phyloP scores from a whole-genome alignment of 2,329 filamentous ascomycete species.

The Helotiales sp. region DNA sequence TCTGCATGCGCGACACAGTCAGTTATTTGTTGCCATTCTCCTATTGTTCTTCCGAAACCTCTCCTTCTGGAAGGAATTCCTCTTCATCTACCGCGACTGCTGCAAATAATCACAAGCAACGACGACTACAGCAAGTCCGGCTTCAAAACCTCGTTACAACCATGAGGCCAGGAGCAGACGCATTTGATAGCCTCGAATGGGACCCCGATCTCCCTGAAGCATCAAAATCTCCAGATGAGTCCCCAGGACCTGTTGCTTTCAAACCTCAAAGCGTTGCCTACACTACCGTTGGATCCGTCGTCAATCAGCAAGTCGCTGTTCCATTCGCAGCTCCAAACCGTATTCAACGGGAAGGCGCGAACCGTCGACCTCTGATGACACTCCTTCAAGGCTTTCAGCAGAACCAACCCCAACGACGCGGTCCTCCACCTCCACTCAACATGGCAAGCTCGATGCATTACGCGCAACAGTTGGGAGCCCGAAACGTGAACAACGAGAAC shows the following conservation, averaged over 20 bases:
- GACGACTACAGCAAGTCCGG: too few species aligned
- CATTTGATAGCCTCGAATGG: conserved; percentile 35
- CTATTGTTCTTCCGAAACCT: too few species aligned
- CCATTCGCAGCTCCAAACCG: conserved; percentile 36
- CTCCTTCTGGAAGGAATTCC: too few species aligned
- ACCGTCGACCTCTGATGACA: conserved; percentile 30
- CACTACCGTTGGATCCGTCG: conserved; percentile 37
- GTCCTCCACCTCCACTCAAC: conserved; percentile 27
- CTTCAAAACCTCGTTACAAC: too few species aligned
- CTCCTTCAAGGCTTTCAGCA: conserved; percentile 21
- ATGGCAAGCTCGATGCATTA: conserved; percentile 34
- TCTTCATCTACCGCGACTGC: too few species aligned
- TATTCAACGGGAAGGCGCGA: conserved; percentile 36
- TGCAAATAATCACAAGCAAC: too few species aligned
- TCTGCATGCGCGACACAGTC: too few species aligned
- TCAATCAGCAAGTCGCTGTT: conserved; percentile 31
- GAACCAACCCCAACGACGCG: conserved; percentile 14
- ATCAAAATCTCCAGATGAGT: conserved; percentile 23
- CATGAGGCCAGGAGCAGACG: conserved; percentile 20
- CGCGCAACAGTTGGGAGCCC: conserved; percentile 30
- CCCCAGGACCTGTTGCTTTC: conserved; percentile 31
- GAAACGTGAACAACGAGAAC: background rate
- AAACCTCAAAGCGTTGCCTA: conserved; percentile 34
- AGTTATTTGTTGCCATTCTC: too few species aligned
- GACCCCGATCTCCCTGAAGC: conserved; percentile 29